phyloP scores from a whole-genome alignment of 768 basidiomycete species.

The Boletus patriciae region DNA sequence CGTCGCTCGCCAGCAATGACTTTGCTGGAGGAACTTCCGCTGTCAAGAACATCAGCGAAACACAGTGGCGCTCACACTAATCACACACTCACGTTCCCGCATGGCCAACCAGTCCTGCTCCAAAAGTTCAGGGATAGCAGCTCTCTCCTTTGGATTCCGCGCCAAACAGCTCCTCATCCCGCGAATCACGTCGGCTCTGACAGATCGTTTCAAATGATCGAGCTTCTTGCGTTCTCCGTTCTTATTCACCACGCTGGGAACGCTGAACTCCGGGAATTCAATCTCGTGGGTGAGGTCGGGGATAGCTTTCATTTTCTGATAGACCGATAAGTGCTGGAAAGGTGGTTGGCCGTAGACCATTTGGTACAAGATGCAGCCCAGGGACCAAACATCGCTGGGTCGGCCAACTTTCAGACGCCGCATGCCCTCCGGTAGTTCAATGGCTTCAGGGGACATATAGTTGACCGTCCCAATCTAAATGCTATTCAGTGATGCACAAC shows the following conservation, averaged over 20 bases:
- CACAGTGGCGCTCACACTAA: not conserved
- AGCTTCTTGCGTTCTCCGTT: conserved; percentile 46
- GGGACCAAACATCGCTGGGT: conserved; percentile 95
- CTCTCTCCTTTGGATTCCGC: conserved; percentile 77
- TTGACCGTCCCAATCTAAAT: conserved; percentile 91
- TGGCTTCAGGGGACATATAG: conserved; percentile 98
- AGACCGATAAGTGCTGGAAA: conserved; percentile 80
- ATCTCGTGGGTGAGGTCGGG: conserved; percentile 76
- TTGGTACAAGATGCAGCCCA: conserved; percentile 97
- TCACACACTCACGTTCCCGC: conserved; percentile 36
- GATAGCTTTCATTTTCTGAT: conserved; percentile 93
- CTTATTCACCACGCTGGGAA: conserved; percentile 42
- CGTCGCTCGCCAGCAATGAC: conserved; percentile 44
- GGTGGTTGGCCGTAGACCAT: conserved; percentile 96
- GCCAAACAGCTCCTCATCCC: conserved; percentile 81
- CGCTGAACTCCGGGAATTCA: conserved; percentile 72
- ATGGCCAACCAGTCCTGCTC: conserved; percentile 76
- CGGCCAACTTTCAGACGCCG: conserved; percentile 92
- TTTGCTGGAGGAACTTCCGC: conserved; percentile 34
- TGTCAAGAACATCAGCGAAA: conserved; percentile 8
- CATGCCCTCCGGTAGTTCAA: conserved; percentile 85
- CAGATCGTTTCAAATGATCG: conserved; percentile 68
- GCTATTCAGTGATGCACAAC: not conserved
- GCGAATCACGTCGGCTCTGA: conserved; percentile 72
- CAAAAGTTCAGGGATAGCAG: conserved; percentile 85